Conservation (phyloP, 2,329 filamentous ascomycete species). For the Zasmidium citrigriseum region DNA sequence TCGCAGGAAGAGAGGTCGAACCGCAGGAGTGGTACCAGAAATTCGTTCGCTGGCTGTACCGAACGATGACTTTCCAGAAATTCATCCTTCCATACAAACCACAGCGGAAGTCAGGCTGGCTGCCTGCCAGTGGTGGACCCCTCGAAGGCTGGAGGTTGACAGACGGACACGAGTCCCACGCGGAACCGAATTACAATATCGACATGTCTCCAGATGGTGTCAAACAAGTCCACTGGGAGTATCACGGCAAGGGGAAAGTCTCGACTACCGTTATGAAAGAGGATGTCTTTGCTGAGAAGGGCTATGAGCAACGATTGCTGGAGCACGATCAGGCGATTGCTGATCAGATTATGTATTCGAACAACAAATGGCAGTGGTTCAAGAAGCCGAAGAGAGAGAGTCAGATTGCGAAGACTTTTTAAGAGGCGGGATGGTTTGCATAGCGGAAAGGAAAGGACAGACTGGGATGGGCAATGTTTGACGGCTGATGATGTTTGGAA, state of each 20-base stretch:
- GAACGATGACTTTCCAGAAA: slow-evolving; percentile 20
- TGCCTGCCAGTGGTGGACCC: slow-evolving; percentile 23
- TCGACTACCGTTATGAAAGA: slow-evolving; percentile 23
- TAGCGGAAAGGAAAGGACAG: background rate
- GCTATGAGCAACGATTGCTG: slow-evolving; percentile 22
- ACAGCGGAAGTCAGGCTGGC: slow-evolving; percentile 21
- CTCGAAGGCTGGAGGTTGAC: slow-evolving; percentile 34
- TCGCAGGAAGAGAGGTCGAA: slow-evolving; percentile 33
- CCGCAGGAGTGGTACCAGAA: slow-evolving; percentile 24
- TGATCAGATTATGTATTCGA: slow-evolving; percentile 20
- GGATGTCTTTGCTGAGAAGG: slow-evolving; percentile 23
- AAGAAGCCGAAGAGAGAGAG: slow-evolving; percentile 18
- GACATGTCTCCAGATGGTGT: slow-evolving; percentile 23
- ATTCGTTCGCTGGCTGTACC: slow-evolving; percentile 18
- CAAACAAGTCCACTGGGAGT: slow-evolving; percentile 30
- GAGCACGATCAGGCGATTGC: slow-evolving; percentile 20
- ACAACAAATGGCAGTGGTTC: slow-evolving; percentile 22
- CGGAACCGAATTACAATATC: slow-evolving; percentile 24
- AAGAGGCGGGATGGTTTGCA: background rate
- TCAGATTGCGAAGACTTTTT: slow-evolving; percentile 22
- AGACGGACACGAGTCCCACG: slow-evolving; percentile 30
- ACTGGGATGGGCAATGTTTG: background rate
- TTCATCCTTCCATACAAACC: slow-evolving; percentile 23
- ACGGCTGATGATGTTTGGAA: background rate
- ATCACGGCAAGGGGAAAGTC: slow-evolving; percentile 17